Conservation (phyloP, 73 alveolate genomes). For the Paramecium sexaurelia region DNA sequence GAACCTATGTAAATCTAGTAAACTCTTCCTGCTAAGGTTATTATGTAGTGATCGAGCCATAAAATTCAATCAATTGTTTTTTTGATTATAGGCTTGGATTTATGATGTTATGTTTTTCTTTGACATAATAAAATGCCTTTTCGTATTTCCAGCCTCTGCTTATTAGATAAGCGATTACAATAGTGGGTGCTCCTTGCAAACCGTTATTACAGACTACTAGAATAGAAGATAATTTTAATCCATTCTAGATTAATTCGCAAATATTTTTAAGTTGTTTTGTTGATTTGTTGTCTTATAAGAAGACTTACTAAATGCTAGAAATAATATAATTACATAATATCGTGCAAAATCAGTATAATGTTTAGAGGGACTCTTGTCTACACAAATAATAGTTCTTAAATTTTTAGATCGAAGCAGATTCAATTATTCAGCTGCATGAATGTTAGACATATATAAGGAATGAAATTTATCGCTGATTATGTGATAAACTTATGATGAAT, state of each 20-base stretch:
- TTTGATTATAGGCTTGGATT: not conserved
- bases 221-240: not conserved
- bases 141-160: constrained; percentile 12
- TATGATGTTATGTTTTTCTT: not conserved
- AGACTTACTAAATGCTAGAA: not conserved
- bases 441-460: not conserved
- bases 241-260: not conserved
- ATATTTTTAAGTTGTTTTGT: not conserved
- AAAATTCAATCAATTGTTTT: not conserved
- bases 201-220: not conserved
- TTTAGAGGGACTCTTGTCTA: not conserved
- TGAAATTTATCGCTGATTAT: not conserved
- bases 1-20: not conserved
- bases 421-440: not conserved
- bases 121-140: constrained; percentile 11
- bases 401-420: not conserved
- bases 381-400: not conserved
- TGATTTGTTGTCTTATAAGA: not conserved
- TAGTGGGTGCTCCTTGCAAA: not conserved
- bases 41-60: not conserved
- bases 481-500: not conserved
- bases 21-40: not conserved
- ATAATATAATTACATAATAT: not conserved
- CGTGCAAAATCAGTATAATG: not conserved
- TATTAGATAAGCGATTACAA: not conserved